Percentiles rank a stretch among this genome's conserved stretches.
These are phyloP conservation scores for Pythium brachiatum DNA, from an alignment of 352 stramenopile genomes.

Conservation along the genomic window DNA sequence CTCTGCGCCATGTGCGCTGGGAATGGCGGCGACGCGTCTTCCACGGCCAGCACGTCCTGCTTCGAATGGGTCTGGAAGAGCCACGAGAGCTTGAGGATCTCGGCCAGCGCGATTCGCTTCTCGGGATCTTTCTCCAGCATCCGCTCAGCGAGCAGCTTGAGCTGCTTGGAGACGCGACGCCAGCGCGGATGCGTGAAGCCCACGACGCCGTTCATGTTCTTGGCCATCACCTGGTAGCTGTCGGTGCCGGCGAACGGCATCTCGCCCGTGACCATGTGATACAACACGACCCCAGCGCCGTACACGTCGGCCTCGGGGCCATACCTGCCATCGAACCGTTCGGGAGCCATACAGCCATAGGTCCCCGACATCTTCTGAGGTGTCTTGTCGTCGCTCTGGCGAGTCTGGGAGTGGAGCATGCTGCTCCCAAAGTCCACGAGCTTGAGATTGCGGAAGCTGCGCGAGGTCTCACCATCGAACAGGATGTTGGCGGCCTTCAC, in stretches of 20 bases:
- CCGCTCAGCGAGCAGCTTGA: conserved; percentile 35
- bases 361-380: conserved; percentile 34
- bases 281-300: conserved; percentile 55
- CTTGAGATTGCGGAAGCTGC: conserved; percentile 52
- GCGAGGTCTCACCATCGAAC: conserved; percentile 40
- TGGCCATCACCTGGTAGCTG: conserved; percentile 51
- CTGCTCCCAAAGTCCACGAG: conserved; percentile 69
- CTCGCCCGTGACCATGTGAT: conserved; percentile 54
- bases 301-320: conserved; percentile 61
- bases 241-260: conserved; percentile 45
- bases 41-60: conserved; percentile 9
- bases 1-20: conserved; percentile 16
- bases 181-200: conserved; percentile 40
- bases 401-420: conserved; percentile 17
- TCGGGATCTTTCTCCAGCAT: conserved; percentile 56
- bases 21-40: conserved; percentile 13
- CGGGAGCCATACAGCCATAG: conserved; percentile 64
- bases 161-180: conserved; percentile 30
- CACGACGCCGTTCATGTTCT: conserved; percentile 62
- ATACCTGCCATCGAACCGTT: conserved; percentile 50
- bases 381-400: not conserved
- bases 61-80: conserved; percentile 35
- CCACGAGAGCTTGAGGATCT: conserved; percentile 57
- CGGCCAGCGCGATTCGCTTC: conserved; percentile 44
- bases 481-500: conserved; percentile 66